Percentiles rank a stretch among this genome's conserved stretches.
phyloP scores from a whole-genome alignment of 2,329 filamentous ascomycete species.

The Mycogone perniciosa region DNA sequence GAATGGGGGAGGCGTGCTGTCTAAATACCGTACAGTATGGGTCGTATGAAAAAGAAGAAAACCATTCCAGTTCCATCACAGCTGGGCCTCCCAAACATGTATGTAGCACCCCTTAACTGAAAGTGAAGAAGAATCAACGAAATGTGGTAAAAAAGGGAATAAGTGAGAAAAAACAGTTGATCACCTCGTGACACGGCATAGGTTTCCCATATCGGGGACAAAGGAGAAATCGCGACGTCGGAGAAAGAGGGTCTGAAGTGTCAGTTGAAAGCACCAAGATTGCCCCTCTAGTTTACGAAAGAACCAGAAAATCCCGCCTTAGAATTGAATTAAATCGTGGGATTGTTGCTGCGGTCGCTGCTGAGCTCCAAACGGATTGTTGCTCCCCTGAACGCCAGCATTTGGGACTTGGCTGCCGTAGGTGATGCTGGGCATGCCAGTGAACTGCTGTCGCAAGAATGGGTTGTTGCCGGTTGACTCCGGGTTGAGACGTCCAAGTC shows the following conservation, averaged over 20 bases:
- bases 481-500: slow-evolving; percentile 61
- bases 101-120: slow-evolving; percentile 4
- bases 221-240: slow-evolving; percentile 1
- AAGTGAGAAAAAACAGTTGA: slow-evolving; percentile 1
- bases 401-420: slow-evolving; percentile 49
- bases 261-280: not conserved
- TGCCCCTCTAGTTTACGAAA: slow-evolving; percentile 4
- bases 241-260: slow-evolving; percentile 5
- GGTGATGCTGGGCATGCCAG: slow-evolving; percentile 60
- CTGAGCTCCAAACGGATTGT: slow-evolving; percentile 53
- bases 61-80: slow-evolving; percentile 6
- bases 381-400: slow-evolving; percentile 44
- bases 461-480: slow-evolving; percentile 82
- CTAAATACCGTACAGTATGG: slow-evolving; percentile 22
- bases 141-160: not conserved
- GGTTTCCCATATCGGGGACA: not conserved
- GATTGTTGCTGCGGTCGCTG: slow-evolving; percentile 43
- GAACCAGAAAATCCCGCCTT: slow-evolving; percentile 20
- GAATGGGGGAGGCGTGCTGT: slow-evolving; percentile 26
- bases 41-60: not conserved
- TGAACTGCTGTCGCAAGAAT: slow-evolving; percentile 79
- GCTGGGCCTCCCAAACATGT: slow-evolving; percentile 8
- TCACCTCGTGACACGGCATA: not conserved
- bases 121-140: slow-evolving; percentile 6
- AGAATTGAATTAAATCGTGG: slow-evolving; percentile 60